These are phyloP conservation scores for Rhizopus sp. DNA, from an alignment of 371 early-diverging fungal species.

Conservation along the genomic window DNA sequence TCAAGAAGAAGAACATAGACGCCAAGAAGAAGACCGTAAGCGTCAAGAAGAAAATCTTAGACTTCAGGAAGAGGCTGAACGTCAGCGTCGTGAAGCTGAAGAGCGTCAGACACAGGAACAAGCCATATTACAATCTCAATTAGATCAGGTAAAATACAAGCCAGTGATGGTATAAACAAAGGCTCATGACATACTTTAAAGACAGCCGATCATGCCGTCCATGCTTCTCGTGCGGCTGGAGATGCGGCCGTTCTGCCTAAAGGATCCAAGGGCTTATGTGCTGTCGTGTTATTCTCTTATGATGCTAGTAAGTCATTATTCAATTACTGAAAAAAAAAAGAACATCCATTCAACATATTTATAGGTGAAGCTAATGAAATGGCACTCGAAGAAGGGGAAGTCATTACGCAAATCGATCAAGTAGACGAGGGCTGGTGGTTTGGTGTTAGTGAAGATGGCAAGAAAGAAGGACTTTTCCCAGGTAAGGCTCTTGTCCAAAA, in stretches of 20 bases:
- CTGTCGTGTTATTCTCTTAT: constrained; percentile 76
- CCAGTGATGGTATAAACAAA: background rate
- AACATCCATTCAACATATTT: background rate
- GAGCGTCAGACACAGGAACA: constrained; percentile 21
- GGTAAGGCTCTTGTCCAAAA: constrained; percentile 31
- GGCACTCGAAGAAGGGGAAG: constrained; percentile 80
- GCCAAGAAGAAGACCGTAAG: constrained; percentile 27
- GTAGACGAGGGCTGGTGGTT: constrained; percentile 92
- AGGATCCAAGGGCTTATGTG: constrained; percentile 35
- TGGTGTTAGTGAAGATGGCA: constrained; percentile 77
- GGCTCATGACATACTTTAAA: constrained; percentile 7
- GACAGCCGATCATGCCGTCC: constrained; percentile 40
- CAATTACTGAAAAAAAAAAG: background rate
- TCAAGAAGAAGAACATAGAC: constrained; percentile 24
- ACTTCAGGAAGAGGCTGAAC: constrained; percentile 17
- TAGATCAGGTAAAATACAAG: constrained; percentile 19
- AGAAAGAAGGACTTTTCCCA: constrained; percentile 86
- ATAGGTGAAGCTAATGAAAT: constrained; percentile 85
- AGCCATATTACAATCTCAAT: constrained; percentile 21
- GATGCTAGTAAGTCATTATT: constrained; percentile 52
- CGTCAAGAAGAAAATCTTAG: constrained; percentile 10
- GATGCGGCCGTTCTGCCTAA: constrained; percentile 28
- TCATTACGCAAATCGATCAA: constrained; percentile 68
- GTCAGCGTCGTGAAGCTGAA: constrained; percentile 19
- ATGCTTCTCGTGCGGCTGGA: constrained; percentile 30